Percentiles rank a stretch among this genome's conserved stretches.
phyloP scores from a whole-genome alignment of 352 stramenopile genomes.

The Blastocystis sp. region DNA sequence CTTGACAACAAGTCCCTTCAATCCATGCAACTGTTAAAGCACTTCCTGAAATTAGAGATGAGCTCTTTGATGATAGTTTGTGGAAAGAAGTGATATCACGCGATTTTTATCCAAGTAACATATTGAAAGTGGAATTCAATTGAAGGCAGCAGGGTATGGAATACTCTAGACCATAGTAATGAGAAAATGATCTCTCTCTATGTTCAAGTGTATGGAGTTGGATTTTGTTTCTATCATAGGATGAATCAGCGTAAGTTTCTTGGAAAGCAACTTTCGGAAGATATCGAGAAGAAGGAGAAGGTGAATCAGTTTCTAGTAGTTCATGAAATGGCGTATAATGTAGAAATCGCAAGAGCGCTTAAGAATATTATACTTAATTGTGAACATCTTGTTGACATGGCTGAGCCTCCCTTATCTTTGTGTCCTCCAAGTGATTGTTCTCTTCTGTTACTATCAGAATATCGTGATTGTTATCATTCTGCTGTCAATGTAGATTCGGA shows the following conservation, averaged over 20 bases:
- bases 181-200: constrained; percentile 4
- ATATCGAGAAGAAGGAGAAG: neutral
- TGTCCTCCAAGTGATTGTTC: constrained; percentile 32
- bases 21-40: neutral
- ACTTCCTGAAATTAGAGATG: constrained; percentile 1
- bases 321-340: neutral
- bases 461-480: neutral
- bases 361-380: neutral
- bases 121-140: neutral
- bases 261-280: neutral
- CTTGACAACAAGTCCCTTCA: neutral
- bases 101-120: constrained; percentile 34
- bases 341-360: constrained; percentile 31
- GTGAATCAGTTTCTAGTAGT: neutral
- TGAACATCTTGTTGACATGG: constrained; percentile 46
- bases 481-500: neutral
- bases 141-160: constrained; percentile 15
- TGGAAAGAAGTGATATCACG: constrained; percentile 34
- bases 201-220: constrained; percentile 3
- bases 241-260: constrained; percentile 22
- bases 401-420: constrained; percentile 31
- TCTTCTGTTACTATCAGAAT: constrained; percentile 27
- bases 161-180: neutral
- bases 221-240: neutral
- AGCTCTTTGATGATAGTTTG: neutral